Conservation (phyloP, 192 early-diverging fungal genomes). For the Entomortierella parvispora region DNA sequence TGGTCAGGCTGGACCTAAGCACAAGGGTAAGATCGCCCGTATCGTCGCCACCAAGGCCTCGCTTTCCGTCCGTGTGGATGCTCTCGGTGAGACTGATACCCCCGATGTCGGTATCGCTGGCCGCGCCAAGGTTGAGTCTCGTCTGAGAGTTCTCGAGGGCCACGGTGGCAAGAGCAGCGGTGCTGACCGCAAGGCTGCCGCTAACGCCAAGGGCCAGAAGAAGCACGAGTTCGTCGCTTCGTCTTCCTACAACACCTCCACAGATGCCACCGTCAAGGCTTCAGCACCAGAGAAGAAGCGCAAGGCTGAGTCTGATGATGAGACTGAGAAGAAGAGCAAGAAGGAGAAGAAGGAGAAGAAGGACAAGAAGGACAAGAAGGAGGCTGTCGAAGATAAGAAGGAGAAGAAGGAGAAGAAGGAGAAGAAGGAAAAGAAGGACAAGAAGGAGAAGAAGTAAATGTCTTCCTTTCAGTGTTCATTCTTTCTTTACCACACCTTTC, state of each 20-base stretch:
- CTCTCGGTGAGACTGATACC: slow-evolving; percentile 82
- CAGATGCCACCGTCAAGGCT: slow-evolving; percentile 41
- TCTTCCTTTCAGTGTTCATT: slow-evolving; percentile 10
- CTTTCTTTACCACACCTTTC: slow-evolving; percentile 17
- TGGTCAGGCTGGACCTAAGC: slow-evolving; percentile 94
- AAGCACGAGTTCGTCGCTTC: slow-evolving; percentile 70
- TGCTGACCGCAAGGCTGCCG: slow-evolving; percentile 75
- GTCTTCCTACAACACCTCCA: slow-evolving; percentile 58
- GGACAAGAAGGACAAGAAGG: slow-evolving; percentile 59
- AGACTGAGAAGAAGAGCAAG: slow-evolving; percentile 46
- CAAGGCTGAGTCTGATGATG: slow-evolving; percentile 55
- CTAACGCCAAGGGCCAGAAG: slow-evolving; percentile 67
- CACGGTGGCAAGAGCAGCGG: slow-evolving; percentile 61
- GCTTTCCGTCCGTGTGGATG: slow-evolving; percentile 91
- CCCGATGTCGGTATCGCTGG: slow-evolving; percentile 87
- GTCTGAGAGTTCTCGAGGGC: slow-evolving; percentile 91
- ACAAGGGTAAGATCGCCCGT: slow-evolving; percentile 99
- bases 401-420: slow-evolving; percentile 56
- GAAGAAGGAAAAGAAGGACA: slow-evolving; percentile 53
- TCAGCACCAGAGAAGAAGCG: slow-evolving; percentile 50
- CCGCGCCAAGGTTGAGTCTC: slow-evolving; percentile 88
- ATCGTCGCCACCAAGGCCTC: slow-evolving; percentile 93
- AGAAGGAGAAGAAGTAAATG: slow-evolving; percentile 58
- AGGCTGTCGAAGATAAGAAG: slow-evolving; percentile 57
- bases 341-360: slow-evolving; percentile 54